These are phyloP conservation scores for Talaromyces sp. DNA, from an alignment of 2,329 filamentous ascomycete genomes.

Conservation along the genomic window DNA sequence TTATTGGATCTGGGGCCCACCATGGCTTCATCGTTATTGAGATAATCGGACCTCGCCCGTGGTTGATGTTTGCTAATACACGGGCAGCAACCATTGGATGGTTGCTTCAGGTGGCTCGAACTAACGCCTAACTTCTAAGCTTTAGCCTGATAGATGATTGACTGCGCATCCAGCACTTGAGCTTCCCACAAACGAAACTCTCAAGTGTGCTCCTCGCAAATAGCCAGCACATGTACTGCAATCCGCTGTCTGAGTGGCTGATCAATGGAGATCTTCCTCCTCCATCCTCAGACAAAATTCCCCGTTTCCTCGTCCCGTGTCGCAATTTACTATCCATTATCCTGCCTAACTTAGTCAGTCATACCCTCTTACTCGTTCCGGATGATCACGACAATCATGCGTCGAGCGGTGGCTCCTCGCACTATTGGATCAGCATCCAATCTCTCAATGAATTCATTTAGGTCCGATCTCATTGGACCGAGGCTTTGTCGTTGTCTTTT, in stretches of 20 bases:
- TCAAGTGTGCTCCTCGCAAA: not conserved
- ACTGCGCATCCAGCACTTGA: not conserved
- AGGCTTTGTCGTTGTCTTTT: not conserved
- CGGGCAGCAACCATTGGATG: not conserved
- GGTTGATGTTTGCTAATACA: not conserved
- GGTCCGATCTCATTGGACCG: not conserved
- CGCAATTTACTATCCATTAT: not conserved
- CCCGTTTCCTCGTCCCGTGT: not conserved
- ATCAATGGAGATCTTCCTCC: not conserved
- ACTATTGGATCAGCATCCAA: not conserved
- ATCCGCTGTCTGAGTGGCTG: not conserved
- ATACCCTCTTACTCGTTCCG: not conserved
- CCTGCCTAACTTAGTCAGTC: not conserved
- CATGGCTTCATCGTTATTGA: not conserved
- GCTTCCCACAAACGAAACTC: not conserved
- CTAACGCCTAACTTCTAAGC: not conserved
- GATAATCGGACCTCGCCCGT: not conserved
- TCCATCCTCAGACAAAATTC: not conserved
- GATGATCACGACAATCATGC: not conserved
- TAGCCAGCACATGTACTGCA: not conserved
- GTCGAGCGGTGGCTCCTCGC: not conserved
- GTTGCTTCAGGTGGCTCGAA: not conserved
- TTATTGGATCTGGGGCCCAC: not conserved
- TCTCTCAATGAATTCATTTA: not conserved
- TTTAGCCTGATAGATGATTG: not conserved